Evolutionary conservation across 768 basidiomycete species (phyloP).

Genomic region (Tylopilus cervinicoccineus): DNA sequence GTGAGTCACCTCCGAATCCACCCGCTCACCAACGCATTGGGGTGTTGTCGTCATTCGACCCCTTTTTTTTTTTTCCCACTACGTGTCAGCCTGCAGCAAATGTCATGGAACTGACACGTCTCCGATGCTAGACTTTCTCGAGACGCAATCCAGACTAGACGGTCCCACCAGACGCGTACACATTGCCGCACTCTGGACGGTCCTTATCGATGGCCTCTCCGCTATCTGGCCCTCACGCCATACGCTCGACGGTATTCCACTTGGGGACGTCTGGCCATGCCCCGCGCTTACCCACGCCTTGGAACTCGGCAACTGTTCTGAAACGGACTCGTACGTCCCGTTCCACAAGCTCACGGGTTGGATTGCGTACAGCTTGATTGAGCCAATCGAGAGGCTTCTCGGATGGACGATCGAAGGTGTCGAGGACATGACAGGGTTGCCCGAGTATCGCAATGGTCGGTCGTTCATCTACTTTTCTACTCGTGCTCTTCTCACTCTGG

Average conservation of each 20-base stretch:
- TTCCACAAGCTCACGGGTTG: conserved; percentile 97
- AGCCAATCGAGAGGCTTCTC: conserved; percentile 73
- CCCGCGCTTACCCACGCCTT: conserved; percentile 43
- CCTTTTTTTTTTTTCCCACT: neutral
- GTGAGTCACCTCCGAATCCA: conserved; percentile 33
- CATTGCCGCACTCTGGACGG: conserved; percentile 74
- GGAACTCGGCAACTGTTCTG: no score
- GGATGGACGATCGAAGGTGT: conserved; percentile 80
- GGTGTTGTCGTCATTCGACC: neutral
- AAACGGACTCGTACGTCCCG: conserved; percentile 74
- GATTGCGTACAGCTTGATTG: conserved; percentile 87
- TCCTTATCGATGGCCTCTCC: conserved; percentile 76
- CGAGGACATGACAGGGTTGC: conserved; percentile 86
- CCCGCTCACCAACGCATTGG: neutral
- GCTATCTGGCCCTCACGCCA: conserved; percentile 86
- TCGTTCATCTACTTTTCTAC: neutral
- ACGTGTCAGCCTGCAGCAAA: neutral
- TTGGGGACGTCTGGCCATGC: conserved; percentile 96
- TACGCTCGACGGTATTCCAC: conserved; percentile 58
- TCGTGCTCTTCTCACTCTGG: neutral
- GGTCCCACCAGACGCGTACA: conserved; percentile 49
- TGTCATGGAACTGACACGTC: neutral
- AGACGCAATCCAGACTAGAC: conserved; percentile 45
- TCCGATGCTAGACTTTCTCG: conserved; percentile 57
- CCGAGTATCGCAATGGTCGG: conserved; percentile 88